Conservation (phyloP, 345 rosid genomes). For the Mallotus nudiflorus region DNA sequence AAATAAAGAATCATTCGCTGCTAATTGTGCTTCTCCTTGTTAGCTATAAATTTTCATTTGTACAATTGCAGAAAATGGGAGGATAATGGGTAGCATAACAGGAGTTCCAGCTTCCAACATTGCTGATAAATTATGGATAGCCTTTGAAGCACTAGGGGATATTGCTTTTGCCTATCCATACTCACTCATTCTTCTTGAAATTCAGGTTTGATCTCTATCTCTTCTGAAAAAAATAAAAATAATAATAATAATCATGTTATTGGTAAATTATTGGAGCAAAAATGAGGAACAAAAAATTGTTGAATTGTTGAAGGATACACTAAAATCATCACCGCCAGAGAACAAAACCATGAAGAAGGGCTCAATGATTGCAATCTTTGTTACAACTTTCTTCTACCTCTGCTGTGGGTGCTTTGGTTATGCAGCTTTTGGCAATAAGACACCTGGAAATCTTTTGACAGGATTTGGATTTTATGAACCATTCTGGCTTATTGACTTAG, state of each 20-base stretch:
- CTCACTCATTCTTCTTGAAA: constrained; percentile 56
- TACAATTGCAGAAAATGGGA: constrained; percentile 33
- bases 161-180: constrained; percentile 68
- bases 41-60: not conserved
- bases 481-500: constrained; percentile 27
- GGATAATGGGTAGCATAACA: constrained; percentile 42
- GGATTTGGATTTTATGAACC: constrained; percentile 28
- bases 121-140: constrained; percentile 43
- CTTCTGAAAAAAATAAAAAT: too few relatives aligned
- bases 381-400: constrained; percentile 41
- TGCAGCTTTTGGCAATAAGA: constrained; percentile 39
- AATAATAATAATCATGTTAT: not conserved
- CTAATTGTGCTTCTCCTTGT: too few relatives aligned
- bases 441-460: constrained; percentile 37
- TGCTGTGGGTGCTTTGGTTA: constrained; percentile 46
- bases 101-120: constrained; percentile 44
- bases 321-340: too few relatives aligned
- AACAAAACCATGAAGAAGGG: constrained; percentile 48
- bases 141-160: constrained; percentile 60
- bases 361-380: constrained; percentile 19
- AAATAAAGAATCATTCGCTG: too few relatives aligned
- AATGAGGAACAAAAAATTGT: not conserved
- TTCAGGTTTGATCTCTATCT: constrained; percentile 41
- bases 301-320: constrained; percentile 28
- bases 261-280: not conserved